A percentile compares a stretch with the other conserved stretches of the same genome.
Evolutionary conservation across 2,329 filamentous ascomycete genomes (phyloP).

Genomic region (Cladosporium sp.): DNA sequence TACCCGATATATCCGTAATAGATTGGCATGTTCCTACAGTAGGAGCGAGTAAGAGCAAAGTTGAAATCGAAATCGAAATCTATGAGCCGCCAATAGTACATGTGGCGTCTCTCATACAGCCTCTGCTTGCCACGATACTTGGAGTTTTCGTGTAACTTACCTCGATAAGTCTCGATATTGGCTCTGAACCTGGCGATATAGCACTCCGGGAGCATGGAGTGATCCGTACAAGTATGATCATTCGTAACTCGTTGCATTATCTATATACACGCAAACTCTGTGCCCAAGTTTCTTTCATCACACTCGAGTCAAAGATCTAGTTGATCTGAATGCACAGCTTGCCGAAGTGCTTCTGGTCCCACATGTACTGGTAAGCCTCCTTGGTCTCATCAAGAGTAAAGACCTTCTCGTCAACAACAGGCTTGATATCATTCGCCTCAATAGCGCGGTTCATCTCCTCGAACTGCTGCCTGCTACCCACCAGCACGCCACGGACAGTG

Average conservation of each 20-base stretch:
- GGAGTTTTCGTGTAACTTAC: too few relatives aligned
- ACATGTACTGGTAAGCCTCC: slow-evolving; percentile 49
- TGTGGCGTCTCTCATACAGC: too few relatives aligned
- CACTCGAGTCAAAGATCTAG: slow-evolving; percentile 22
- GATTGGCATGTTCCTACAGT: too few relatives aligned
- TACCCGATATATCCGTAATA: too few relatives aligned
- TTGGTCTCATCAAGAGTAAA: slow-evolving; percentile 55
- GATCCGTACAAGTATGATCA: neutral
- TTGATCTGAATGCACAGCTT: slow-evolving; percentile 44
- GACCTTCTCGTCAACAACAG: slow-evolving; percentile 59
- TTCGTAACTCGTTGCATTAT: neutral
- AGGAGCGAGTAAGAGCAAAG: too few relatives aligned
- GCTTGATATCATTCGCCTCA: slow-evolving; percentile 60
- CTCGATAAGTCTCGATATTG: too few relatives aligned
- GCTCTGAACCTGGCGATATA: neutral
- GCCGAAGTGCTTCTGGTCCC: slow-evolving; percentile 51
- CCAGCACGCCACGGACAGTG: slow-evolving; percentile 59
- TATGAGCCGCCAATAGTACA: too few relatives aligned
- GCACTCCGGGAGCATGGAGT: neutral
- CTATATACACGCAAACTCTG: neutral
- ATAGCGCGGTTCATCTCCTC: slow-evolving; percentile 61
- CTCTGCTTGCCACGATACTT: too few relatives aligned
- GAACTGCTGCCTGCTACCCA: slow-evolving; percentile 57
- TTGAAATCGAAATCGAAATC: too few relatives aligned
- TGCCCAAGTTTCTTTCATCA: neutral